These are phyloP conservation scores for Phytopythium mirpurense DNA, from an alignment of 352 stramenopile genomes.

Conservation along the genomic window DNA sequence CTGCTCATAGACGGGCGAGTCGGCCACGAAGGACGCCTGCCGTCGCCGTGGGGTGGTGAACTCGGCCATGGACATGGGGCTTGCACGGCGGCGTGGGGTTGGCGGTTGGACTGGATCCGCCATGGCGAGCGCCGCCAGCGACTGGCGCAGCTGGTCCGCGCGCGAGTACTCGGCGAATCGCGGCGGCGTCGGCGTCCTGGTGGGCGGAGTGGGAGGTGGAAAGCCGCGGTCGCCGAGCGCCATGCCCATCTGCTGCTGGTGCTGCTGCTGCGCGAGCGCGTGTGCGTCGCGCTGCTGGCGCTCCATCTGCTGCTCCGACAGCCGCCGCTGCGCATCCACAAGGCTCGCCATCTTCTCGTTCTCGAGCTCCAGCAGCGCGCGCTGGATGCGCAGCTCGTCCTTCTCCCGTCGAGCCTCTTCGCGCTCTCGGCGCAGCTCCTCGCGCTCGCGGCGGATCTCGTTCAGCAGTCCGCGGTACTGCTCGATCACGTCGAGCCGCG, in stretches of 20 bases:
- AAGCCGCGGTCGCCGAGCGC: neutral
- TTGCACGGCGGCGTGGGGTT: conserved; percentile 20
- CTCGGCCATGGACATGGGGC: conserved; percentile 65
- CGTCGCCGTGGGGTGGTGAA: conserved; percentile 30
- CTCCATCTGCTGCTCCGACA: conserved; percentile 52
- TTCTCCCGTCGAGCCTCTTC: conserved; percentile 64
- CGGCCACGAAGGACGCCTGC: conserved; percentile 15
- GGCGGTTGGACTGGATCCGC: conserved; percentile 10
- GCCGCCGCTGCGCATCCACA: conserved; percentile 50
- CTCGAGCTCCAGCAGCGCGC: conserved; percentile 58
- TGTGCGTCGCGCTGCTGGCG: conserved; percentile 14
- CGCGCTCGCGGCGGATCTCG: conserved; percentile 68
- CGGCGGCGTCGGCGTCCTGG: conserved; percentile 5
- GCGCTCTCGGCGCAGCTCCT: conserved; percentile 65
- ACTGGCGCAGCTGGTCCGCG: conserved; percentile 21
- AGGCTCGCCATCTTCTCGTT: conserved; percentile 69
- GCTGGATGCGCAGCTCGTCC: conserved; percentile 68
- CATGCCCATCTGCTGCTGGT: conserved; percentile 16
- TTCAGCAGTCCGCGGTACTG: conserved; percentile 61
- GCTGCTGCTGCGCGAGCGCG: conserved; percentile 11
- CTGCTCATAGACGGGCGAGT: conserved; percentile 38
- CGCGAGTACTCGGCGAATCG: conserved; percentile 12
- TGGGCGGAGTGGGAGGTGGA: no score
- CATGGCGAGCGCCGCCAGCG: conserved; percentile 17
- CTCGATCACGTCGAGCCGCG: conserved; percentile 31